Conservation (phyloP, 305 asterid genomes). For the Withania somnifera region DNA sequence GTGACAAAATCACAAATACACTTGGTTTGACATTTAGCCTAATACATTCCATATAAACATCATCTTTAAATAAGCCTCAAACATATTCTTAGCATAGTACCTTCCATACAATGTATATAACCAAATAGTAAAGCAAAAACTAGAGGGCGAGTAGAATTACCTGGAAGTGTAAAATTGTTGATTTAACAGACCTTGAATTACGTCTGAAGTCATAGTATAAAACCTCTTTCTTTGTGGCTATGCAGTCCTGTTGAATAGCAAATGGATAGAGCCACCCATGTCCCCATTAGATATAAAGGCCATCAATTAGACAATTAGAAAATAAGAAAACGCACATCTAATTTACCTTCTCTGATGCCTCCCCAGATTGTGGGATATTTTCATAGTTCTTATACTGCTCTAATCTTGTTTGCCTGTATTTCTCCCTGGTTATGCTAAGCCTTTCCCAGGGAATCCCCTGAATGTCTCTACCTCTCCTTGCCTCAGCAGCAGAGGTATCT, state of each 20-base stretch:
- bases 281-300: background rate
- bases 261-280: background rate
- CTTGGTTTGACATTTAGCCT: background rate
- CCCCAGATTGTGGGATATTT: conserved; percentile 70
- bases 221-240: conserved; percentile 32
- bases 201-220: conserved; percentile 51
- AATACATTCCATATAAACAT: too few species aligned
- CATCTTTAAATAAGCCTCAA: background rate
- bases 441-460: conserved; percentile 45
- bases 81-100: background rate
- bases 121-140: background rate
- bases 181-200: conserved; percentile 63
- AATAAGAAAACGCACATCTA: background rate
- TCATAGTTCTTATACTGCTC: conserved; percentile 78
- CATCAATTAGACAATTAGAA: background rate
- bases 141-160: conserved; percentile 10
- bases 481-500: conserved; percentile 89
- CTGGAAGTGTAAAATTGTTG: conserved; percentile 66
- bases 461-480: conserved; percentile 66
- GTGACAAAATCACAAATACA: background rate
- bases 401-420: conserved; percentile 65
- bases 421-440: conserved; percentile 71
- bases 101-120: background rate
- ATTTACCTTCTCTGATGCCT: conserved; percentile 57
- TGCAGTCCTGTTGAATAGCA: background rate